These are phyloP conservation scores for Sclerotinia subarctica DNA, from an alignment of 2,329 filamentous ascomycete genomes.

Conservation along the genomic window DNA sequence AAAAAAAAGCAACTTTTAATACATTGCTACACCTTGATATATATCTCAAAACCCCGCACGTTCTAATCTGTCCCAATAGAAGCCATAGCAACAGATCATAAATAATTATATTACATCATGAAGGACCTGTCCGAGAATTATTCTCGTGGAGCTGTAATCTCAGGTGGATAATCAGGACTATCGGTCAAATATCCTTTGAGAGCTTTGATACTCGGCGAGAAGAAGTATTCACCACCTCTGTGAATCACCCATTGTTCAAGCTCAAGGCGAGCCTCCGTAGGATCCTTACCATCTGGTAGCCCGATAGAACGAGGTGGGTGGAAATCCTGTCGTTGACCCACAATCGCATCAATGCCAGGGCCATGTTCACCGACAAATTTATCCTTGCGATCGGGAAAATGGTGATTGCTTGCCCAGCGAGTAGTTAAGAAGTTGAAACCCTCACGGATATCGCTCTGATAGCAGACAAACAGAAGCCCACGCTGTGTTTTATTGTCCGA, in stretches of 20 bases:
- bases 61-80: neutral
- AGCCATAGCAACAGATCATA: neutral
- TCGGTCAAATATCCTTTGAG: conserved; percentile 25
- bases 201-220: conserved; percentile 43
- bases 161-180: conserved; percentile 4
- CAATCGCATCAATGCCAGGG: conserved; percentile 41
- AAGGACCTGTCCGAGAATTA: too few relatives aligned
- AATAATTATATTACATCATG: neutral
- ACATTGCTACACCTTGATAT: neutral
- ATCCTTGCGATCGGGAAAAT: conserved; percentile 28
- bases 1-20: neutral
- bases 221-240: conserved; percentile 47
- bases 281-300: conserved; percentile 28
- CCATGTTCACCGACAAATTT: conserved; percentile 22
- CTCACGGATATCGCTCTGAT: conserved; percentile 44
- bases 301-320: conserved; percentile 29
- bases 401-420: conserved; percentile 30
- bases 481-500: conserved; percentile 37
- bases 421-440: conserved; percentile 38
- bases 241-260: conserved; percentile 42
- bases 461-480: conserved; percentile 46
- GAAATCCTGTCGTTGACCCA: conserved; percentile 36
- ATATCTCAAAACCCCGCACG: neutral
- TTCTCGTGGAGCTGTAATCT: neutral
- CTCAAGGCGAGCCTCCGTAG: conserved; percentile 30